Evolutionary conservation across 768 basidiomycete genomes (phyloP).

Genomic region (Cystofilobasidium bisporidii): DNA sequence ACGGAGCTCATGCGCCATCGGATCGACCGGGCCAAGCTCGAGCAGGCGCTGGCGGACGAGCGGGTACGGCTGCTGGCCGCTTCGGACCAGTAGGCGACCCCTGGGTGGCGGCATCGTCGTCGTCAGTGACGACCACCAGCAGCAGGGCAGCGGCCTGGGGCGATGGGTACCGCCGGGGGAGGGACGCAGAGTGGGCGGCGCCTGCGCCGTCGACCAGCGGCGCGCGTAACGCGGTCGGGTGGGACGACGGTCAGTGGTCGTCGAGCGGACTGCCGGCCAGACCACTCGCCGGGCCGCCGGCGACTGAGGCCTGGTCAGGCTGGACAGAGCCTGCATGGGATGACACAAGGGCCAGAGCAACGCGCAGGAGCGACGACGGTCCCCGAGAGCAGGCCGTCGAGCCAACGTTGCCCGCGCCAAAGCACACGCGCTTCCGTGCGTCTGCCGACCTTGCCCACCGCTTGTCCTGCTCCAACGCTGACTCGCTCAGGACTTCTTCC

Average conservation of each 20-base stretch:
- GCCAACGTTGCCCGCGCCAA: neutral
- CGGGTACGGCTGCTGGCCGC: neutral
- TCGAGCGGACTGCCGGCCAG: neutral
- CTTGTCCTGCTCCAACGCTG: too few relatives aligned
- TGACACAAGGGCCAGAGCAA: too few relatives aligned
- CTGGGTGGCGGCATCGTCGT: neutral
- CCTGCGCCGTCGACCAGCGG: too few relatives aligned
- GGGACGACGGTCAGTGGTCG: too few relatives aligned
- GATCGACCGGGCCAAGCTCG: neutral
- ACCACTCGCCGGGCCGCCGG: too few relatives aligned
- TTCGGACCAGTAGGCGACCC: neutral
- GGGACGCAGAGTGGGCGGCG: neutral
- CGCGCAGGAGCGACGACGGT: too few relatives aligned
- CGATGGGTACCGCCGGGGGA: neutral
- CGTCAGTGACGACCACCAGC: neutral
- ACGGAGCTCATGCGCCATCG: slow-evolving; percentile 3
- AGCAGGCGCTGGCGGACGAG: neutral
- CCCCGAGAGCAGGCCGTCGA: too few relatives aligned
- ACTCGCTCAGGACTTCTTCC: too few relatives aligned
- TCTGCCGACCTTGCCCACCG: neutral
- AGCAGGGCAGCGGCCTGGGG: neutral
- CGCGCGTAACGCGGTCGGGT: too few relatives aligned
- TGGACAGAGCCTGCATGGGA: too few relatives aligned
- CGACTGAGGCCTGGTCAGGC: too few relatives aligned
- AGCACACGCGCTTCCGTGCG: neutral